A percentile compares a stretch with the other conserved stretches of the same genome.
Conservation (phyloP, 495 filamentous ascomycete species). For the Aspergillus leporis region DNA sequence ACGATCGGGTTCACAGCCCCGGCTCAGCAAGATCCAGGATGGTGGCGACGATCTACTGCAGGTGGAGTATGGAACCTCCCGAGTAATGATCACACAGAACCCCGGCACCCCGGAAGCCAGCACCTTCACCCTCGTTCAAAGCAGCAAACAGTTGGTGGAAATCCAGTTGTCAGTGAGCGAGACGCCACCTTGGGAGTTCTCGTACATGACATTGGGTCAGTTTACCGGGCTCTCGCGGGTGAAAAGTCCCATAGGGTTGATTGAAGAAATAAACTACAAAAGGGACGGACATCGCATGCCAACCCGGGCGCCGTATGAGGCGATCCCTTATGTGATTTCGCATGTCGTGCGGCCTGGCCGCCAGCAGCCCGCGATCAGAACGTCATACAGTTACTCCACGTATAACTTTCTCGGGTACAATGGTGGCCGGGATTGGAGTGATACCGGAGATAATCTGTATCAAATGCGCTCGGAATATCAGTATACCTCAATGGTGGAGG, state of each 20-base stretch:
- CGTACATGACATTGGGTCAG: not conserved
- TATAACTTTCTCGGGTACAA: conserved; percentile 13
- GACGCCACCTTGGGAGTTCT: conserved; percentile 6
- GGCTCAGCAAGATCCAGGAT: conserved; percentile 13
- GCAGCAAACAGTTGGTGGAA: not conserved
- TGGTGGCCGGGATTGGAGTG: conserved; percentile 1
- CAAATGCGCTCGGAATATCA: not conserved
- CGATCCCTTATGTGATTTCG: conserved; percentile 12
- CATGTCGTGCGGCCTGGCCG: not conserved
- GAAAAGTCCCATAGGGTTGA: not conserved
- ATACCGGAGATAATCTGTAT: conserved; percentile 10
- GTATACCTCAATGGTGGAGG: conserved; percentile 2
- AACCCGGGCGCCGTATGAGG: not conserved
- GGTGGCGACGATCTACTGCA: conserved; percentile 2
- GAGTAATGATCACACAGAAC: not conserved
- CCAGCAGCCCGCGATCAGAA: conserved; percentile 3
- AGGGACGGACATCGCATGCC: not conserved
- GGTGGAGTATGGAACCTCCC: not conserved
- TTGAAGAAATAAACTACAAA: conserved; percentile 8
- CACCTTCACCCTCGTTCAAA: conserved; percentile 1
- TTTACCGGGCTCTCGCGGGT: not conserved
- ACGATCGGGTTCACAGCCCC: not conserved
- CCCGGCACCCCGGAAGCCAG: not conserved
- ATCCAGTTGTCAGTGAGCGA: not conserved
- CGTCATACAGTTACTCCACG: conserved; percentile 10